Percentiles rank a stretch among this genome's conserved stretches.
These are phyloP conservation scores for Viridothelium virens DNA, from an alignment of 495 filamentous ascomycete species.

Conservation along the genomic window DNA sequence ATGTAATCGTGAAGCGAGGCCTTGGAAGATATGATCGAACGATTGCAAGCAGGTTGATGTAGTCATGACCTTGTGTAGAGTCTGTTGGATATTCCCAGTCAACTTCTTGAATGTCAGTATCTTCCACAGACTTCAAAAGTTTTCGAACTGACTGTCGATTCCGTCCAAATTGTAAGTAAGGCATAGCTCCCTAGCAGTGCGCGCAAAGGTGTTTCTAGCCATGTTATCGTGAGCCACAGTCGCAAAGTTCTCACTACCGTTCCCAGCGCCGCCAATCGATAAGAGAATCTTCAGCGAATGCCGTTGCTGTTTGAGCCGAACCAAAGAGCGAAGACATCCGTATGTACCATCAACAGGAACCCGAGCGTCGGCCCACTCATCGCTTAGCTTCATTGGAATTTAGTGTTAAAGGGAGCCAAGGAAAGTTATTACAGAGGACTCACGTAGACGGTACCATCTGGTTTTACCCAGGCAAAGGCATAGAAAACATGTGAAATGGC, in stretches of 20 bases:
- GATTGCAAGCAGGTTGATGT: conserved; percentile 60
- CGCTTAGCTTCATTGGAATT: conserved; percentile 55
- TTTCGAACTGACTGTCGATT: conserved; percentile 60
- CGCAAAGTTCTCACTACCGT: conserved; percentile 71
- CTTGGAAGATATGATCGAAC: conserved; percentile 65
- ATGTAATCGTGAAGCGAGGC: conserved; percentile 67
- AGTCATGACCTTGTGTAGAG: conserved; percentile 60
- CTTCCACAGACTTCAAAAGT: neutral
- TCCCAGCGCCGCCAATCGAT: conserved; percentile 78
- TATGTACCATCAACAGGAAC: conserved; percentile 70
- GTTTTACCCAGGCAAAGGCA: conserved; percentile 73
- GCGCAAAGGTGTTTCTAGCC: conserved; percentile 61
- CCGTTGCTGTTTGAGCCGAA: conserved; percentile 64
- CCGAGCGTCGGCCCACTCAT: conserved; percentile 76
- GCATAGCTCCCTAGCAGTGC: conserved; percentile 61
- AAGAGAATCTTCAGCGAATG: conserved; percentile 71
- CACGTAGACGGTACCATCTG: conserved; percentile 78
- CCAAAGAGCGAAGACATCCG: conserved; percentile 72
- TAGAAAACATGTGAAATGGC: conserved; percentile 77
- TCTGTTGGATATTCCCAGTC: conserved; percentile 85
- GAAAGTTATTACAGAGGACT: conserved; percentile 17
- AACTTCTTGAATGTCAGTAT: conserved; percentile 44
- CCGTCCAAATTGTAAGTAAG: conserved; percentile 74
- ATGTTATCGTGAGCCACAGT: conserved; percentile 56
- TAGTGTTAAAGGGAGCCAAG: conserved; percentile 26